Base-by-base conservation (phyloP, 2,329 filamentous ascomycete genomes). In the Fusarium sulawesiense region DNA sequence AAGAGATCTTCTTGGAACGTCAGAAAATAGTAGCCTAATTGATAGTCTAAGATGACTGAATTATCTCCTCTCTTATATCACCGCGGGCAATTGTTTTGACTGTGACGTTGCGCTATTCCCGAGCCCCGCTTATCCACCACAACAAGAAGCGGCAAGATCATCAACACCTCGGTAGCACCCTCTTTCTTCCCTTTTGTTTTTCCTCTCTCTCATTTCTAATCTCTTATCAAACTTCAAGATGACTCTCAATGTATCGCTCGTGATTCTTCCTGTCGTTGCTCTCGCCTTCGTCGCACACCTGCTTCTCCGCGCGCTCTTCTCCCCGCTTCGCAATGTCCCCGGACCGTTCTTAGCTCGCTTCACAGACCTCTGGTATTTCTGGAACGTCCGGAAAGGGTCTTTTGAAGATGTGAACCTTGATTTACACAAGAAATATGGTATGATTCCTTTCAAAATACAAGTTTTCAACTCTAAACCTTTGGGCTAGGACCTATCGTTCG, bases 291-390 rank as follows among this genome's bases (percentile, higher is more conserved):
- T 49, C 1, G 4, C 45, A 0, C 61, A 23, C 3, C 21, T 58
- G 1, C 14, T 32, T 7, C 5, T 64, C 1, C 49, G 46, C 16
- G 27, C 50, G 0, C 21, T 65, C 1, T 37, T 42, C 13, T 65
- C 53, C 7, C 46, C 53, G 6, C 41, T 65, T 16, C 60, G 62
- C n/a, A n/a, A n/a, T n/a, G n/a, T 65, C 3, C 61, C 40, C 0
- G 63, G 63, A 0, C 63, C 63, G 6, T 30, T 25, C 5, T 8
- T 41, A 1, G 56, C 62, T 9, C 44, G 62, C 9, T 41, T 66
- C 2, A 62, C 62, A 4, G 56, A 60, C 14, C 25, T 30, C 2
- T 69, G 66, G 66, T 69, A 69, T 10, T 51, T 57, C 12, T 67
- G 25, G 32, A 51, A 23, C 1, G 47, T 70, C 7, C 48, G 42